Evolutionary conservation across 192 early-diverging fungal genomes (phyloP).

Genomic region (Chytriomyces sp.): DNA sequence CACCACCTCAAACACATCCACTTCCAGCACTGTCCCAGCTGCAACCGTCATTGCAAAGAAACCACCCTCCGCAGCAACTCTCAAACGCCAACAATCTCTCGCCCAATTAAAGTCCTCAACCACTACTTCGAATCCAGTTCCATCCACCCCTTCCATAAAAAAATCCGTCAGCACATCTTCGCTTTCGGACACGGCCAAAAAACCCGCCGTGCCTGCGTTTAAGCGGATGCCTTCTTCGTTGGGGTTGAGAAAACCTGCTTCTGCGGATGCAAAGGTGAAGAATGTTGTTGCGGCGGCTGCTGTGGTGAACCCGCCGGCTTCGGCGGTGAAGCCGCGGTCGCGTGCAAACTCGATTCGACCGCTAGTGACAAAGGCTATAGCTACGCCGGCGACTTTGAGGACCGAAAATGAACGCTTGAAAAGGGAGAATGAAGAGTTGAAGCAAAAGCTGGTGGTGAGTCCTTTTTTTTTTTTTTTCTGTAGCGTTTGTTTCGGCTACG

Average conservation of each 20-base stretch:
- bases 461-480: not conserved
- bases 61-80: not conserved
- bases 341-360: not conserved
- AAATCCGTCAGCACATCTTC: not conserved
- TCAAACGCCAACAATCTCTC: slow-evolving; percentile 1
- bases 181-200: not conserved
- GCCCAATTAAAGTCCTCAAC: not conserved
- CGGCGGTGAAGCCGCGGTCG: not conserved
- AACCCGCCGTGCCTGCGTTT: not conserved
- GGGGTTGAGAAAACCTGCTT: not conserved
- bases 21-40: not conserved
- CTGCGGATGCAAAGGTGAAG: not conserved
- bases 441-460: slow-evolving; percentile 20
- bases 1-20: not conserved
- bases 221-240: not conserved
- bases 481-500: not conserved
- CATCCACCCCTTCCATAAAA: not conserved
- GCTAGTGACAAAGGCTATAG: not conserved
- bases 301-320: not conserved
- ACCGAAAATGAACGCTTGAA: slow-evolving; percentile 17
- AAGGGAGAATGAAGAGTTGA: slow-evolving; percentile 16
- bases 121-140: not conserved
- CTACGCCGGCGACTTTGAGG: not conserved
- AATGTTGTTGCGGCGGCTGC: not conserved
- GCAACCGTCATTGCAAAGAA: not conserved